phyloP scores from a whole-genome alignment of 176 grass and related monocot species.

The Aegilops sharonensis region DNA sequence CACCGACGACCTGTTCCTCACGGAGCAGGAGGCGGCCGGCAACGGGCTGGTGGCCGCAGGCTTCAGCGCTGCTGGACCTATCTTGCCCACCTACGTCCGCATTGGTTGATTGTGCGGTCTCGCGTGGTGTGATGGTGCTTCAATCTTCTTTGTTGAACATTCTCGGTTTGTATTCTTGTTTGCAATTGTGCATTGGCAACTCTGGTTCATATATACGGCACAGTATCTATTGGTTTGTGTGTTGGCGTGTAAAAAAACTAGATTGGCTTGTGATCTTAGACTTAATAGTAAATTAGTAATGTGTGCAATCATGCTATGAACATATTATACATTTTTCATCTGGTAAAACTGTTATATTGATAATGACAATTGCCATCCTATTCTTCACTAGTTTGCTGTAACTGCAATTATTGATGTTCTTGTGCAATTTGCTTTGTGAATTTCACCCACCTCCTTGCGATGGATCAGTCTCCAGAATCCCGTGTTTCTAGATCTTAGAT shows the following conservation, averaged over 20 bases:
- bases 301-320: background rate
- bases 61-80: conserved; percentile 29
- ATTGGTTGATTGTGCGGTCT: conserved; percentile 31
- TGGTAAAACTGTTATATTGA: background rate
- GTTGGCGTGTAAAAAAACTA: conserved; percentile 13
- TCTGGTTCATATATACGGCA: background rate
- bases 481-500: background rate
- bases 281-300: background rate
- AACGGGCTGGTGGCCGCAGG: conserved; percentile 54
- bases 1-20: conserved; percentile 87
- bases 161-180: background rate
- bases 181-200: background rate
- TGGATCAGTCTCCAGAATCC: background rate
- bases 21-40: conserved; percentile 71
- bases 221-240: background rate
- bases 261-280: background rate
- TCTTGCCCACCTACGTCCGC: conserved; percentile 54
- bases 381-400: background rate
- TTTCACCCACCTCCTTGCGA: background rate
- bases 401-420: background rate
- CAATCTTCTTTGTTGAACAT: background rate
- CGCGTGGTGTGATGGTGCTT: background rate
- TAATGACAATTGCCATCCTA: background rate
- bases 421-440: background rate
- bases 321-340: background rate